phyloP scores from a whole-genome alignment of 257 asterid species.

The Rhazya stricta region DNA sequence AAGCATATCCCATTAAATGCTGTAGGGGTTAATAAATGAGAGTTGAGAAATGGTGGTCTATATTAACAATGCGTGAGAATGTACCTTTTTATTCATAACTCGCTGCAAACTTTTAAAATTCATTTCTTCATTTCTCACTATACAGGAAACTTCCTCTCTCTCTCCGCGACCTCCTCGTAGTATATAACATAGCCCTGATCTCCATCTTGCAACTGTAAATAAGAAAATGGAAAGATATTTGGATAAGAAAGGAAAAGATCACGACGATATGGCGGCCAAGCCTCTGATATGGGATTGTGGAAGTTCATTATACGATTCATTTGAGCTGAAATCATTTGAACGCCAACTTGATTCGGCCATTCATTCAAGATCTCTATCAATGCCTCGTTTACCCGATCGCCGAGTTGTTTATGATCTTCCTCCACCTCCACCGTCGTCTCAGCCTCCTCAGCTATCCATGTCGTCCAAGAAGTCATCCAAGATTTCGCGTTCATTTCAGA shows the following conservation, averaged over 20 bases:
- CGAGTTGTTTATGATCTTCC: constrained; percentile 4
- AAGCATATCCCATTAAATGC: constrained; percentile 19
- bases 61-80: constrained; percentile 15
- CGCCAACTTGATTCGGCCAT: constrained; percentile 64
- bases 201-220: not conserved
- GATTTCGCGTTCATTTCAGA: constrained; percentile 49
- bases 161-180: no score
- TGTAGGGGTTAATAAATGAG: not conserved
- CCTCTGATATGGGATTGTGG: constrained; percentile 64
- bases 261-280: constrained; percentile 10
- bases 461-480: constrained; percentile 42
- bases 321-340: constrained; percentile 55
- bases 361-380: constrained; percentile 52
- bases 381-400: constrained; percentile 65
- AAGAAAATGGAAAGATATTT: constrained; percentile 11
- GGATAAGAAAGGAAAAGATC: constrained; percentile 18
- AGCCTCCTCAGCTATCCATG: constrained; percentile 7
- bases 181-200: not conserved
- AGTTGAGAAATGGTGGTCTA: constrained; percentile 8
- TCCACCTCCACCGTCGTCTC: constrained; percentile 11
- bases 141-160: not conserved
- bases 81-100: not conserved
- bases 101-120: not conserved
- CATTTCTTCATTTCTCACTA: not conserved
- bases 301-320: constrained; percentile 75